Evolutionary conservation across 768 basidiomycete genomes (phyloP), one percentile per base, ranked within the genome.

Genomic region (Termitomyces bulborhizus): DNA sequence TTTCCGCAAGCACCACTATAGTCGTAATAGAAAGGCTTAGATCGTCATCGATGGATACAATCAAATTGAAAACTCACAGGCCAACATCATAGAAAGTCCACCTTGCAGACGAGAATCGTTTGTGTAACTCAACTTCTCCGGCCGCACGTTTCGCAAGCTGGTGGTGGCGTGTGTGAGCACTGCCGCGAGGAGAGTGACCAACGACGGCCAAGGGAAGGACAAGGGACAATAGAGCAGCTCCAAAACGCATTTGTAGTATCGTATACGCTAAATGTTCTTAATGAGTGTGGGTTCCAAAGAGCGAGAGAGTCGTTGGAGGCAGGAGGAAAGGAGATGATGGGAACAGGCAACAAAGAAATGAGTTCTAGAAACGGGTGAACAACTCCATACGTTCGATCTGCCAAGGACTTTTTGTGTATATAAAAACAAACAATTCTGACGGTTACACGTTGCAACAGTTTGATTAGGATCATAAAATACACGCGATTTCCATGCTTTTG

Each of bases 41-140:
- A 36, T 27, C 34, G 27, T 37, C 18, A 16, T 31, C 37, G 16
- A 29, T 53, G 5, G 21, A 16, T 32, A 50, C 42, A 21, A 31
- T 29, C 16, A 27, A 18, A 26, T 40, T n/a, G 15, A 27, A 37
- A 34, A 59, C 68, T 57, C 57, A 82, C 82, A 79, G 60, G 55
- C 82, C 82, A 54, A 76, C 78, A 42, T 76, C 74, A 63, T 84
- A 86, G 59, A 71, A 86, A 13, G 83, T 79, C 68, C 78, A 80
- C 51, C 75, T 75, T 2, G 77, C 66, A 52, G 59, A 54, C 39
- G 57, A 50, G 53, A 62, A 73, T 8, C 80, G 75, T 58, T 73
- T 74, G 37, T 69, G 68, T 46, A 80, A 61, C 16, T 66, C 62
- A 3, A 78, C 63, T 53, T 76, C 70, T 26, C 73, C 73, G 44